These are phyloP conservation scores for Bassia scoparia DNA, from an alignment of 148 eudicot genomes.

Conservation along the genomic window DNA sequence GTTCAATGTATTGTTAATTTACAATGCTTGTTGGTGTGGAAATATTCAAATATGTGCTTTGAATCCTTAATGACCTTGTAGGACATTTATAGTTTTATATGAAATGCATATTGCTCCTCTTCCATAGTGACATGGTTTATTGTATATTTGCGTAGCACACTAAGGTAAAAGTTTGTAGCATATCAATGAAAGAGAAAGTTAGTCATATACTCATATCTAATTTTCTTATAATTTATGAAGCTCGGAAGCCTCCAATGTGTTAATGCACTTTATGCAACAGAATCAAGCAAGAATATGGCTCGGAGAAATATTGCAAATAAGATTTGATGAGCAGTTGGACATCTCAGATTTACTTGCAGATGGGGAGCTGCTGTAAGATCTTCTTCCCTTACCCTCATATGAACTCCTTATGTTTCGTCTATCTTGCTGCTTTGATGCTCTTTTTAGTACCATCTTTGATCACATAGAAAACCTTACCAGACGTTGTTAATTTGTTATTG, in stretches of 20 bases:
- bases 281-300: conserved; percentile 84
- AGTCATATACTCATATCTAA: too few species aligned
- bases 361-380: conserved; percentile 69
- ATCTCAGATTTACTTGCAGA: conserved; percentile 72
- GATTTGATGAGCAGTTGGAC: conserved; percentile 49
- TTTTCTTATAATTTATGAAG: background rate
- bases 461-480: background rate
- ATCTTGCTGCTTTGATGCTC: background rate
- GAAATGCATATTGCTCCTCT: too few species aligned
- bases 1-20: too few species aligned
- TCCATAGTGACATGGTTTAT: too few species aligned
- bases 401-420: background rate
- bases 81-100: too few species aligned
- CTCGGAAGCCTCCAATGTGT: background rate
- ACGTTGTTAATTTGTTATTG: too few species aligned
- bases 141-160: too few species aligned
- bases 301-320: conserved; percentile 60
- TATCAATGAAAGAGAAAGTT: too few species aligned
- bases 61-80: too few species aligned
- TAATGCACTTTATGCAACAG: conserved; percentile 32
- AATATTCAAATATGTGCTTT: too few species aligned
- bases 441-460: background rate
- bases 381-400: conserved; percentile 10
- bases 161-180: too few species aligned
- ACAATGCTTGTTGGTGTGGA: background rate